These are phyloP conservation scores for Rubia occidens DNA, from an alignment of 305 asterid genomes.

Conservation along the genomic window DNA sequence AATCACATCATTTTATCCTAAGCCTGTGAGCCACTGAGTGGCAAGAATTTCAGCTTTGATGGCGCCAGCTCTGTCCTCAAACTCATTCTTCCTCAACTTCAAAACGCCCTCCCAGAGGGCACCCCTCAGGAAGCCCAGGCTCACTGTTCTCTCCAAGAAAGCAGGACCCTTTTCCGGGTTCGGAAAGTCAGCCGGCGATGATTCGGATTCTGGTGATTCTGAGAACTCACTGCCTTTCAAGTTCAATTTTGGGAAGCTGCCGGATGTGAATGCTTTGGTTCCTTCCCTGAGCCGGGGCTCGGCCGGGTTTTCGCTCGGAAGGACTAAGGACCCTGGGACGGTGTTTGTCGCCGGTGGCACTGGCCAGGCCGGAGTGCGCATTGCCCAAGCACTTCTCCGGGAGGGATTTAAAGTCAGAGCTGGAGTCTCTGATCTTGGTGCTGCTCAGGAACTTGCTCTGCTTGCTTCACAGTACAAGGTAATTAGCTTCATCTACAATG, in stretches of 20 bases:
- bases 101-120: slow-evolving; percentile 41
- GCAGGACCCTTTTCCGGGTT: slow-evolving; percentile 25
- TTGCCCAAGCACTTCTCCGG: slow-evolving; percentile 67
- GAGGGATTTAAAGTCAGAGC: slow-evolving; percentile 90
- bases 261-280: slow-evolving; percentile 53
- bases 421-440: slow-evolving; percentile 76
- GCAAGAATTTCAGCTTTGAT: slow-evolving; percentile 19
- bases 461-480: slow-evolving; percentile 70
- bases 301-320: slow-evolving; percentile 43
- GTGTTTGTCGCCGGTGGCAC: slow-evolving; percentile 91
- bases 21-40: slow-evolving; percentile 12
- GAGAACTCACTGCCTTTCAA: slow-evolving; percentile 45
- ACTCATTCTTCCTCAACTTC: slow-evolving; percentile 47
- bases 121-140: slow-evolving; percentile 27
- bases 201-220: slow-evolving; percentile 19
- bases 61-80: slow-evolving; percentile 84
- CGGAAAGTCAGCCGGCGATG: slow-evolving; percentile 25
- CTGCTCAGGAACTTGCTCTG: slow-evolving; percentile 88
- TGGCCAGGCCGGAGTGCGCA: slow-evolving; percentile 78
- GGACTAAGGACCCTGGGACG: slow-evolving; percentile 72
- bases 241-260: slow-evolving; percentile 53
- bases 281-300: slow-evolving; percentile 42
- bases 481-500: slow-evolving; percentile 11
- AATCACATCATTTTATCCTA: slow-evolving; percentile 8
- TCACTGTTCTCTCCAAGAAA: slow-evolving; percentile 46